These are phyloP conservation scores for Candida suzukii DNA, from an alignment of 805 yeast species.

Conservation along the genomic window DNA sequence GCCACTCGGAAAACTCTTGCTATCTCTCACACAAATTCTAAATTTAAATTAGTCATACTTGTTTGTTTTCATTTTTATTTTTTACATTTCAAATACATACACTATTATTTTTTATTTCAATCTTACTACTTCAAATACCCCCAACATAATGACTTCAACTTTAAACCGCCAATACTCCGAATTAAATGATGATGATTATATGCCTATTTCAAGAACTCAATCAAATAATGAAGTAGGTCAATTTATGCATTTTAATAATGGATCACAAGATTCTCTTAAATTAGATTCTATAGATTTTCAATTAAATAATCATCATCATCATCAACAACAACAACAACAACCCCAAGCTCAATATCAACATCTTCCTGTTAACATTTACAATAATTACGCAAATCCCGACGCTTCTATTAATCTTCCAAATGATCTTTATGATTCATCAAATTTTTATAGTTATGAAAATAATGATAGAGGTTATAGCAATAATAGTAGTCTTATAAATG, in stretches of 20 bases:
- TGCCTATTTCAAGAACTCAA: conserved; percentile 10
- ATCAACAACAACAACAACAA: conserved; percentile 1
- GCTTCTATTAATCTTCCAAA: conserved; percentile 15
- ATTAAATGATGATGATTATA: conserved; percentile 23
- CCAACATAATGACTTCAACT: conserved; percentile 19
- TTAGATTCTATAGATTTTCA: no score
- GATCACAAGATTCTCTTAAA: conserved; percentile 19
- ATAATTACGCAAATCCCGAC: conserved; percentile 22
- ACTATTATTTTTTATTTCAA: no score
- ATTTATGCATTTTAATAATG: conserved; percentile 18
- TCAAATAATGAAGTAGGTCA: conserved; percentile 13
- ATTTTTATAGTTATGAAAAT: not conserved
- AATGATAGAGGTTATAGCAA: not conserved
- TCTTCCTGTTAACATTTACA: conserved; percentile 10
- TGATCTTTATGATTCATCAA: conserved; percentile 2
- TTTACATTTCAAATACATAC: no score
- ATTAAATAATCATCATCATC: conserved; percentile 1
- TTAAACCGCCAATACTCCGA: conserved; percentile 25
- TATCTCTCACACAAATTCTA: no score
- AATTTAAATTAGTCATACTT: no score
- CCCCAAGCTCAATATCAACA: not conserved
- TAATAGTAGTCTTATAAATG: not conserved
- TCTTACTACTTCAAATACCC: no score
- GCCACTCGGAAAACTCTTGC: no score
- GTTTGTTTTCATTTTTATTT: no score